These are phyloP conservation scores for Lomentospora prolificans DNA, from an alignment of 2,329 filamentous ascomycete species.

Conservation along the genomic window DNA sequence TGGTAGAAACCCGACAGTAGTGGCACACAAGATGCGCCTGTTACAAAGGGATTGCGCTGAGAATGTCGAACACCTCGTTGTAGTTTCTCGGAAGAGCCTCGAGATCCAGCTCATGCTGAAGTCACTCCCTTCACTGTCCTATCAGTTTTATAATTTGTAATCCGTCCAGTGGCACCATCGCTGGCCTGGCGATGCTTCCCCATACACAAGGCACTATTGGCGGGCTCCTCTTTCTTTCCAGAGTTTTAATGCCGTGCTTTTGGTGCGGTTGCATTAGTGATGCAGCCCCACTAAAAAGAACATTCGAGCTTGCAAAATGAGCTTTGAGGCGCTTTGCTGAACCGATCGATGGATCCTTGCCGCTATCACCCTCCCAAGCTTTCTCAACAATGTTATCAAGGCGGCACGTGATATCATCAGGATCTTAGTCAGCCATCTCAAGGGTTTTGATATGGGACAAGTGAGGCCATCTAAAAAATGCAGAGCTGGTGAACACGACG, in stretches of 20 bases:
- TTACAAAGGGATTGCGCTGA: not conserved
- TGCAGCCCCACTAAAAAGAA: not conserved
- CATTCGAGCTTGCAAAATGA: not conserved
- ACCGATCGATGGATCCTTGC: too few relatives aligned
- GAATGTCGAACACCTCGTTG: not conserved
- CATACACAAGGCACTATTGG: not conserved
- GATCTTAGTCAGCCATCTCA: not conserved
- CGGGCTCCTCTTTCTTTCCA: not conserved
- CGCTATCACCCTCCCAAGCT: too few relatives aligned
- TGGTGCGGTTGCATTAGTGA: not conserved
- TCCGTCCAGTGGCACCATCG: not conserved
- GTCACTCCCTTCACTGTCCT: not conserved
- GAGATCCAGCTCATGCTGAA: not conserved
- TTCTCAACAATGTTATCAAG: not conserved
- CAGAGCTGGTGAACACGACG: not conserved
- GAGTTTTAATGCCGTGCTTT: not conserved
- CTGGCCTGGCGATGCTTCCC: not conserved
- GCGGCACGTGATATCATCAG: not conserved
- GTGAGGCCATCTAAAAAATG: slow-evolving; percentile 2
- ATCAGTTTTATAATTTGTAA: not conserved
- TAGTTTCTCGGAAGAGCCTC: not conserved
- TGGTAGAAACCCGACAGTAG: not conserved
- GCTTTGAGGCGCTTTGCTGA: not conserved
- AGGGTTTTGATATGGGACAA: not conserved
- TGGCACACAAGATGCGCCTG: not conserved